Conservation (phyloP, 495 filamentous ascomycete species). For the Hyphodiscus hymeniophilus region DNA sequence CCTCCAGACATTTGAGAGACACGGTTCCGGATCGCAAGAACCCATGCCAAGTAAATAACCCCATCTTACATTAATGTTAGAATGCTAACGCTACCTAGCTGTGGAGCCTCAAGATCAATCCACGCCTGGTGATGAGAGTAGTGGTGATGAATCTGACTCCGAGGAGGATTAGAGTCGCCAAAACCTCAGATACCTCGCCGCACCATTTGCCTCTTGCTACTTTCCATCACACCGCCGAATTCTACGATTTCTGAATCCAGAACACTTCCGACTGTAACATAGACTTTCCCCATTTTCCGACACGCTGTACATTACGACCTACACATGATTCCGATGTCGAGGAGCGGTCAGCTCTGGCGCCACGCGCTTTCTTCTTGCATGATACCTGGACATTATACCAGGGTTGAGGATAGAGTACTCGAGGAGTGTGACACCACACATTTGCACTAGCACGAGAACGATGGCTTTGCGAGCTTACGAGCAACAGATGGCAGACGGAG, state of each 20-base stretch:
- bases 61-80: no score
- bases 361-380: neutral
- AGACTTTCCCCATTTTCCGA: neutral
- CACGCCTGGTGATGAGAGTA: conserved; percentile 12
- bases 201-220: no score
- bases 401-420: neutral
- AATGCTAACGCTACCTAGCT: conserved; percentile 12
- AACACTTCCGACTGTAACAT: conserved; percentile 3
- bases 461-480: neutral
- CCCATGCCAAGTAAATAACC: conserved; percentile 19
- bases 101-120: conserved; percentile 6
- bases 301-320: conserved; percentile 2
- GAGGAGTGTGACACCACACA: neutral
- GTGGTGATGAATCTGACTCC: conserved; percentile 23
- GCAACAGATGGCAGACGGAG: no score
- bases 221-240: no score
- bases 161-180: conserved; percentile 19
- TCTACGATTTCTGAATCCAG: neutral
- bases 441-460: neutral
- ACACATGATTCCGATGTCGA: neutral
- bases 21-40: conserved; percentile 18
- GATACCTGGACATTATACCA: neutral
- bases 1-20: conserved; percentile 19
- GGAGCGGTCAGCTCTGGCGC: neutral
- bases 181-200: no score